Percentiles rank a stretch among this genome's conserved stretches.
These are phyloP conservation scores for Vachellia collinsii DNA, from an alignment of 306 rosid genomes.

Conservation along the genomic window DNA sequence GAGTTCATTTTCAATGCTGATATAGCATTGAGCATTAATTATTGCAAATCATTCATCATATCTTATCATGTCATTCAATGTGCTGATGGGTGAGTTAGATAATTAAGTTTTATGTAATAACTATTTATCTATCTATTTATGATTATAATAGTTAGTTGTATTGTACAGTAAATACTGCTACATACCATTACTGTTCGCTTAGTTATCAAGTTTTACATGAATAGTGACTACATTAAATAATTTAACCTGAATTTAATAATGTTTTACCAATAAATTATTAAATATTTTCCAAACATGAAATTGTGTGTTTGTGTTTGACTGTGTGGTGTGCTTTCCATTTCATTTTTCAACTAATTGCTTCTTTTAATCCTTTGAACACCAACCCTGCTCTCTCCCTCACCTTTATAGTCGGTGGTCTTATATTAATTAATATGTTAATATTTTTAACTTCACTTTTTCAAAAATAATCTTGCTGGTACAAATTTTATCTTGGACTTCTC, in stretches of 20 bases:
- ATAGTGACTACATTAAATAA: too few species aligned
- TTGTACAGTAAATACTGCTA: background rate
- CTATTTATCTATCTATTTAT: background rate
- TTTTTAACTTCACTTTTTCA: background rate
- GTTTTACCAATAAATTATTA: background rate
- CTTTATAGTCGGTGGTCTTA: background rate
- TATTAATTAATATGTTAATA: too few species aligned
- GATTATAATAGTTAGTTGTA: background rate
- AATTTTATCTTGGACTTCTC: background rate
- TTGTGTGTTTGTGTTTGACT: background rate
- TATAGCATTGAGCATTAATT: background rate
- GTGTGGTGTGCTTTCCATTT: constrained; percentile 68
- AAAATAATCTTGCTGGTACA: background rate
- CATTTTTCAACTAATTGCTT: constrained; percentile 54
- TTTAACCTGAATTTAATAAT: background rate
- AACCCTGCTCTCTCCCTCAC: constrained; percentile 67
- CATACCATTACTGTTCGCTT: too few species aligned
- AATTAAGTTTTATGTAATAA: background rate
- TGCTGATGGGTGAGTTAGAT: background rate
- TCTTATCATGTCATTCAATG: background rate
- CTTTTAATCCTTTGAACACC: constrained; percentile 37
- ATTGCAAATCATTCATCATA: background rate
- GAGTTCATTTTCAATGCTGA: background rate
- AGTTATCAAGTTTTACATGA: too few species aligned
- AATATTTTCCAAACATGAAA: background rate